phyloP scores from a whole-genome alignment of 345 rosid genomes.

The Corymbia maculata region DNA sequence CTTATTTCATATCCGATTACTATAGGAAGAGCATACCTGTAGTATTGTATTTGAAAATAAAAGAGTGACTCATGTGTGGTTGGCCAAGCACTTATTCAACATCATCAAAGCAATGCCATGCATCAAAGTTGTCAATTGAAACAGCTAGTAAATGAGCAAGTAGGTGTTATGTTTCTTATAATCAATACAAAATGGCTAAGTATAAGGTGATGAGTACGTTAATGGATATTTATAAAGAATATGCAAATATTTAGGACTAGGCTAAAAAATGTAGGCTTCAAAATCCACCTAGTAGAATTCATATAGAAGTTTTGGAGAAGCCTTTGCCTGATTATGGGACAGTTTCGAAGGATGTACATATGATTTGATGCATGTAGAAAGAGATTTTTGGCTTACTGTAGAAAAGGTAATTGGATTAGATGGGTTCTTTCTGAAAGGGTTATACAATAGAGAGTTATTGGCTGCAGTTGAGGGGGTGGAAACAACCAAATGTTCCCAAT shows the following conservation, averaged over 20 bases:
- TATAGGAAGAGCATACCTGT: fast-evolving
- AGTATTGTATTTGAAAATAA: not conserved
- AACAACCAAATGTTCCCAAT: not conserved
- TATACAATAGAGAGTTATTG: not conserved
- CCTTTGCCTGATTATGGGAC: fast-evolving
- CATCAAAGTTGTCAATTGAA: not conserved
- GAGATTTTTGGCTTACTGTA: fast-evolving
- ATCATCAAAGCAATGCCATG: not conserved
- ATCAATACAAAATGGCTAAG: not conserved
- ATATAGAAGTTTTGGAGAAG: not conserved
- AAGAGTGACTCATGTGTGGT: not conserved
- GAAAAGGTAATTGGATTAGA: fast-evolving
- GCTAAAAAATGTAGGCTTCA: not conserved
- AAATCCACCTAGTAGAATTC: not conserved
- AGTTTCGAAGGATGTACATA: not conserved
- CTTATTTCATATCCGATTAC: not conserved
- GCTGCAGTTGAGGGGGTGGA: fast-evolving
- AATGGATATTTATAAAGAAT: not conserved
- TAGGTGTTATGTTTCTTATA: not conserved
- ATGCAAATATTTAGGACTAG: not conserved
- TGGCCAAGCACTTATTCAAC: not conserved
- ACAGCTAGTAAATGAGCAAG: not conserved
- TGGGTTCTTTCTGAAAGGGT: not conserved
- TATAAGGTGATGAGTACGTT: not conserved
- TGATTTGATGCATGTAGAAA: not conserved